Evolutionary conservation across 306 rosid genomes (phyloP).

Genomic region (Cicer cuneatum): DNA sequence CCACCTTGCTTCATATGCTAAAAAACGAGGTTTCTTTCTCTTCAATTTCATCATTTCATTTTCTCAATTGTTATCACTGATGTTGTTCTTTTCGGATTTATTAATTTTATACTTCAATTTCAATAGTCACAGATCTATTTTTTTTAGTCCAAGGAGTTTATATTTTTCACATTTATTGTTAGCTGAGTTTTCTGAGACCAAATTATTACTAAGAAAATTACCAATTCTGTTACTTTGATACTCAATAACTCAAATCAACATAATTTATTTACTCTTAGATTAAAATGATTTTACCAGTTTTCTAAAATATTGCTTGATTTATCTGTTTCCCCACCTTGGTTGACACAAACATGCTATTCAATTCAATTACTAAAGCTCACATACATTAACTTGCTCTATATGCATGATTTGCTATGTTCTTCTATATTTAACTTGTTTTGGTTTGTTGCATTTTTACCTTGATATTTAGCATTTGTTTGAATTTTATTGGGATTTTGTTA

Average conservation of each 20-base stretch:
- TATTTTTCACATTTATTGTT: constrained; percentile 2
- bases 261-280: not conserved
- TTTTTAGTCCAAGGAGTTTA: not conserved
- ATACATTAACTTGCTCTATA: not conserved
- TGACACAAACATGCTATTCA: not conserved
- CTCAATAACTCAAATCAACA: not conserved
- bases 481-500: not conserved
- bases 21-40: constrained; percentile 73
- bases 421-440: constrained; percentile 13
- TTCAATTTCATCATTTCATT: constrained; percentile 18
- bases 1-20: constrained; percentile 93
- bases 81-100: not conserved
- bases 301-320: not conserved
- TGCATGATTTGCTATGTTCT: not conserved
- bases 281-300: not conserved
- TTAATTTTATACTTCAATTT: not conserved
- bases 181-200: not conserved
- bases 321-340: not conserved
- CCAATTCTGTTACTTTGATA: not conserved
- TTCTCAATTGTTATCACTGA: not conserved
- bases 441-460: not conserved
- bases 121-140: constrained; percentile 8
- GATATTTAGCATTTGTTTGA: not conserved
- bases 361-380: not conserved
- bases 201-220: constrained; percentile 1